A percentile compares a stretch with the other conserved stretches of the same genome.
These are phyloP conservation scores for Tilletia walkeri DNA, from an alignment of 1,284 basidiomycete genomes.

Conservation along the genomic window DNA sequence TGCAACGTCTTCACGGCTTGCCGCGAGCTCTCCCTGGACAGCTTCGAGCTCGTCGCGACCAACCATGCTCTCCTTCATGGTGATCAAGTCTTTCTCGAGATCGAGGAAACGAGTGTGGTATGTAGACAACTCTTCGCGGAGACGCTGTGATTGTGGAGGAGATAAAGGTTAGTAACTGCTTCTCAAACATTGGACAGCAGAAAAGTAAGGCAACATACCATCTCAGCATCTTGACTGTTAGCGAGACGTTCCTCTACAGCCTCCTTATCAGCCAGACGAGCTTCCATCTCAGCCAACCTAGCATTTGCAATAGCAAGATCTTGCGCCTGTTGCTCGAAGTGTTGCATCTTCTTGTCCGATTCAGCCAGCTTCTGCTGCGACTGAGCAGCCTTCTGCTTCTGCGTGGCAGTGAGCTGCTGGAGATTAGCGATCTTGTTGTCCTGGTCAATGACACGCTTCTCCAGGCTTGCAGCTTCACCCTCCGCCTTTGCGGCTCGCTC, in stretches of 20 bases:
- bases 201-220: conserved; percentile 3
- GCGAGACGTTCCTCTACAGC: conserved; percentile 24
- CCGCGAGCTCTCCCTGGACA: conserved; percentile 23
- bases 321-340: conserved; percentile 30
- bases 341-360: conserved; percentile 35
- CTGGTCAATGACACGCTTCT: conserved; percentile 40
- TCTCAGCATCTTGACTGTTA: conserved; percentile 30
- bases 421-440: conserved; percentile 44
- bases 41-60: conserved; percentile 26
- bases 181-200: not conserved
- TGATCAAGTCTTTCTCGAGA: conserved; percentile 36
- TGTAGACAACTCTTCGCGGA: conserved; percentile 24
- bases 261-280: conserved; percentile 27
- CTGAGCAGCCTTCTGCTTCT: conserved; percentile 48
- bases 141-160: conserved; percentile 1
- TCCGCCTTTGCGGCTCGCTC: conserved; percentile 39
- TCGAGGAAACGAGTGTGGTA: conserved; percentile 35
- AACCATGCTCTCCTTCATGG: conserved; percentile 37
- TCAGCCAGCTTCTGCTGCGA: conserved; percentile 41
- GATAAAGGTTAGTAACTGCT: not conserved
- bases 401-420: conserved; percentile 37
- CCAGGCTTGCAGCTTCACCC: conserved; percentile 32
- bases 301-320: conserved; percentile 25
- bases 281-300: conserved; percentile 27
- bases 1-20: conserved; percentile 30